phyloP scores from a whole-genome alignment of 768 basidiomycete genomes.

The Dioszegia aurantiaca region DNA sequence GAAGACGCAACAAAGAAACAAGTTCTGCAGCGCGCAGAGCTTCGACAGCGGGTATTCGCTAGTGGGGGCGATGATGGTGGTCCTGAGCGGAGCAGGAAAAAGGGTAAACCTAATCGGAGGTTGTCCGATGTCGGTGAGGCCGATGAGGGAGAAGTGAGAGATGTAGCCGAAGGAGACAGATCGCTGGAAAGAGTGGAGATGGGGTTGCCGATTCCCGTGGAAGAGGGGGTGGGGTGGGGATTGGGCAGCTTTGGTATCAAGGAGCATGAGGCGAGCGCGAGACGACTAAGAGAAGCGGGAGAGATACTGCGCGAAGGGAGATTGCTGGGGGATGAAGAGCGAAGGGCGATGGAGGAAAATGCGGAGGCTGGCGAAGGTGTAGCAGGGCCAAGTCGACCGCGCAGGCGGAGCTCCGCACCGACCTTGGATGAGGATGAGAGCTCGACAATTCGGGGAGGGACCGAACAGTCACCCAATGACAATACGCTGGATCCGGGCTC shows the following conservation, averaged over 20 bases:
- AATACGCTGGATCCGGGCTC: not conserved
- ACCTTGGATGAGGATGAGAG: not conserved
- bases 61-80: not conserved
- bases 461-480: not conserved
- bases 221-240: slow-evolving; percentile 63
- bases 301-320: slow-evolving; percentile 45
- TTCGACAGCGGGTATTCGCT: slow-evolving; percentile 28
- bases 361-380: slow-evolving; percentile 3
- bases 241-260: slow-evolving; percentile 67
- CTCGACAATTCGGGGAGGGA: not conserved
- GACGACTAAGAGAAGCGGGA: slow-evolving; percentile 50
- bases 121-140: not conserved
- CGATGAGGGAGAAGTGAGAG: not conserved
- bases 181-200: not conserved
- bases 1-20: slow-evolving; percentile 46
- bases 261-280: slow-evolving; percentile 45
- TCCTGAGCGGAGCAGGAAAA: slow-evolving; percentile 55
- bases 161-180: not conserved
- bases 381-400: slow-evolving; percentile 21
- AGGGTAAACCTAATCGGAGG: not conserved
- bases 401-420: slow-evolving; percentile 13
- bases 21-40: slow-evolving; percentile 38
- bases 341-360: slow-evolving; percentile 16
- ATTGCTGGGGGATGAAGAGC: slow-evolving; percentile 22
- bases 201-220: slow-evolving; percentile 18